These are phyloP conservation scores for Lactarius deliciosus DNA, from an alignment of 768 basidiomycete genomes.

Conservation along the genomic window DNA sequence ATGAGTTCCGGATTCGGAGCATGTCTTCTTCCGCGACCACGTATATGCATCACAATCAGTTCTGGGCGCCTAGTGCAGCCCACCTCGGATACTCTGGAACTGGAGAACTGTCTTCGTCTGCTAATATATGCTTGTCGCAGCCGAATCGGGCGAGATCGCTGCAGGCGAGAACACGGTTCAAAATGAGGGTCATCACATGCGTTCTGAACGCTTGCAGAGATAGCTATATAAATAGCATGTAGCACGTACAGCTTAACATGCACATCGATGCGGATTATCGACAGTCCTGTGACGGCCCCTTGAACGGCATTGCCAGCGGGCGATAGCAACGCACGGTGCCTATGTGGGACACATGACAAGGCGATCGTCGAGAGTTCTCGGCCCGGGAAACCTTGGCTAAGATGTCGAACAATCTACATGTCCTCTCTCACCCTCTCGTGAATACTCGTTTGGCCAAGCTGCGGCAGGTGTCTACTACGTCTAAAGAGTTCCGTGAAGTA, in stretches of 20 bases:
- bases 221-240: not conserved
- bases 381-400: not conserved
- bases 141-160: not conserved
- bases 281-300: no score
- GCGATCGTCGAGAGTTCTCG: not conserved
- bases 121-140: not conserved
- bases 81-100: not conserved
- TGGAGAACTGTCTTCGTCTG: not conserved
- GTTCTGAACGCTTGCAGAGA: not conserved
- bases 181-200: not conserved
- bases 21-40: not conserved
- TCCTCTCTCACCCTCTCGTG: conserved; percentile 29
- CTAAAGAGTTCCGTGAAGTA: conserved; percentile 31
- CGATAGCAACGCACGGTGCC: no score
- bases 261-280: no score
- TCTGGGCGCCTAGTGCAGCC: not conserved
- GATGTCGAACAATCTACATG: conserved; percentile 24
- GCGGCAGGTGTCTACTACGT: conserved; percentile 25
- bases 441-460: conserved; percentile 28
- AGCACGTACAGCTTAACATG: not conserved
- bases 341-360: no score
- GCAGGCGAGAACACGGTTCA: not conserved
- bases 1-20: conserved; percentile 39
- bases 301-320: no score
- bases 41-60: not conserved